Base-by-base conservation (phyloP, 306 rosid genomes). In the Cotoneaster glaucophyllus region DNA sequence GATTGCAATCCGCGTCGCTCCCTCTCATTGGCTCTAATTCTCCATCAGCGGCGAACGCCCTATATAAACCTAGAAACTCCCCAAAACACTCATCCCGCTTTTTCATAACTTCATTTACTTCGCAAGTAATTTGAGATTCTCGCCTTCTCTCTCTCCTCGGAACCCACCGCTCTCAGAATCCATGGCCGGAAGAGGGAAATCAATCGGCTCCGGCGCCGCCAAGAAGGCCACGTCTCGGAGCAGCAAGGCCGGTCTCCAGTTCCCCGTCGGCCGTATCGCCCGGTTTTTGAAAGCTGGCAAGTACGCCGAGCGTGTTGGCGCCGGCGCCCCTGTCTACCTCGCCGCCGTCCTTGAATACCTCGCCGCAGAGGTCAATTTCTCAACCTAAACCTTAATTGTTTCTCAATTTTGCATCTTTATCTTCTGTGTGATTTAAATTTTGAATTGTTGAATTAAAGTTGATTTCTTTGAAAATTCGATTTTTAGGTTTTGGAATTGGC, bases 291-390 rank as follows among this genome's bases (percentile, higher is more conserved):
- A 77, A 12, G 62, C 80, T 18, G 80, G 80, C 24, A 77, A 77
- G 67, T 77, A 77, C 58, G 79, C 79, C 28, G 79, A 75, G 37
- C 79, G 79, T 0, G 79, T 69, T n/a, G 69, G 74, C 11, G 74
- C 74, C 18, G 80, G 80, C 12, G 80, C 80, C 0, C 80, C 80
- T 1, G 80, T 77, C 73, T 77, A 77, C 80, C 80, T 77, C 50
- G 74, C 80, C 25, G 80, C 80, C 34, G 80, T 77, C 74, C 80
- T 77, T 6, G 80, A 77, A 21, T 77, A 77, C n/a, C 80, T 77
- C 61, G 80, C 80, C 24, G 80, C 80, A 10, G 80, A 77, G 81
- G 76, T 77, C 28, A 15, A 0, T 6, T 3, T 2, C 31, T 37
- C 10, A 57, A 22, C 6, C n/a, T 25, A 6, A 45, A 10, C 17